Evolutionary conservation across 2,329 filamentous ascomycete genomes (phyloP).

Genomic region (Monosporascus sp.): DNA sequence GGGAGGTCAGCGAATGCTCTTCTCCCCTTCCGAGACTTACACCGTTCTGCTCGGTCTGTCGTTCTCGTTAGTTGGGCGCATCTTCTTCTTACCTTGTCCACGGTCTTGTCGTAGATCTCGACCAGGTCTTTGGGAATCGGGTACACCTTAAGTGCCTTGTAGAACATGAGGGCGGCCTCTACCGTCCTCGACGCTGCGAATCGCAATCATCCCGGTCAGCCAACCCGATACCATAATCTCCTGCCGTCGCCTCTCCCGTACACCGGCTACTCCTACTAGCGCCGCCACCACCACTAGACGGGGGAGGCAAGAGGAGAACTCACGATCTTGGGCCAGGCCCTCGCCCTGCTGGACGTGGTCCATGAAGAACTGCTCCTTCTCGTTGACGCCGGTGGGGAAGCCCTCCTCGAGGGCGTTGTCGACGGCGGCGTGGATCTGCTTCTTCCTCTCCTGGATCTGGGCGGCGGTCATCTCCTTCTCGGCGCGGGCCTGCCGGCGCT

Average conservation of each 20-base stretch:
- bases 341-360: conserved; percentile 89
- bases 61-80: no score
- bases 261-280: no score
- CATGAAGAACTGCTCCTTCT: conserved; percentile 96
- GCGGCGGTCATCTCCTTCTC: conserved; percentile 68
- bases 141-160: conserved; percentile 98
- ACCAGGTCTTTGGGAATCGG: conserved; percentile 90
- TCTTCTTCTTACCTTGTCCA: conserved; percentile 67
- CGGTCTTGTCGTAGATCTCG: conserved; percentile 96
- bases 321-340: conserved; percentile 75
- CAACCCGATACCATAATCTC: no score
- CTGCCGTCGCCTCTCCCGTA: no score
- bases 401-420: conserved; percentile 83
- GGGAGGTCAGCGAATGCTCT: no score
- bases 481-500: conserved; percentile 64
- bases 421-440: conserved; percentile 69
- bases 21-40: no score
- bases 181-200: conserved; percentile 58
- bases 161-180: conserved; percentile 91
- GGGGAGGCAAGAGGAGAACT: conserved; percentile 25
- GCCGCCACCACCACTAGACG: no score
- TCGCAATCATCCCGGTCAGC: background rate
- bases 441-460: conserved; percentile 60
- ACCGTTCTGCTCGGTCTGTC: no score
- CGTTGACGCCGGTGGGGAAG: conserved; percentile 84